A percentile compares a stretch with the other conserved stretches of the same genome.
Conservation (phyloP, 2,329 filamentous ascomycete species). For the Alternaria sp. region DNA sequence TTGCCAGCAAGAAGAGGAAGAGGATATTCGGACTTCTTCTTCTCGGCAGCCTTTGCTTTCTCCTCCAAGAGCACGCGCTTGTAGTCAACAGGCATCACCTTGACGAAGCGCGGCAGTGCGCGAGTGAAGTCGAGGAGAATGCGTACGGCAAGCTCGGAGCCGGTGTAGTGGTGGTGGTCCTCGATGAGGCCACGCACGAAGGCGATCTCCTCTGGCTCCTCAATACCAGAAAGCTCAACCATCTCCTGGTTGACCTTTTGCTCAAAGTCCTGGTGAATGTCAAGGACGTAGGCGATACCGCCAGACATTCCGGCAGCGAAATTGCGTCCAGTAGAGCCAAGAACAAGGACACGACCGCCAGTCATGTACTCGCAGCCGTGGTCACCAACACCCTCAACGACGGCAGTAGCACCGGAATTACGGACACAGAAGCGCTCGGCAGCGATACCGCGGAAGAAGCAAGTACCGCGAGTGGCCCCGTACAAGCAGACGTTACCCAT, state of each 20-base stretch:
- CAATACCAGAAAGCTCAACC: conserved; percentile 86
- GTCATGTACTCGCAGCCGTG: conserved; percentile 99
- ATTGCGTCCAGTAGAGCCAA: conserved; percentile 91
- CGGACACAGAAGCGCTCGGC: conserved; percentile 96
- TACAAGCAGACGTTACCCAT: conserved; percentile 96
- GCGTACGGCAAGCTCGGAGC: conserved; percentile 90
- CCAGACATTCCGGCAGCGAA: conserved; percentile 99
- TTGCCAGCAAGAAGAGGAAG: conserved; percentile 78
- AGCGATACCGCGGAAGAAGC: conserved; percentile 96
- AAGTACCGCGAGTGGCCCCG: conserved; percentile 87
- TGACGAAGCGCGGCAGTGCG: conserved; percentile 88
- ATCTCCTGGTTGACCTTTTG: conserved; percentile 97
- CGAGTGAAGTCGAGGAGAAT: conserved; percentile 95
- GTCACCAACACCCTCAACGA: conserved; percentile 95
- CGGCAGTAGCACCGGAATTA: conserved; percentile 94
- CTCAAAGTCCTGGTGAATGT: conserved; percentile 87
- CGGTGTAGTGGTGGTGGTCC: conserved; percentile 97
- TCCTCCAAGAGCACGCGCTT: conserved; percentile 91
- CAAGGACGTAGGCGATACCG: conserved; percentile 93
- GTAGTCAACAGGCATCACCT: conserved; percentile 93
- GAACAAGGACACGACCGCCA: conserved; percentile 85
- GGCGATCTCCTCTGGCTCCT: conserved; percentile 87
- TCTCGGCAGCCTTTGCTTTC: conserved; percentile 82
- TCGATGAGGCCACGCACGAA: conserved; percentile 91
- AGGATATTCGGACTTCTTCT: conserved; percentile 83